These are phyloP conservation scores for Harringtonia aguacate DNA, from an alignment of 2,329 filamentous ascomycete genomes.

Conservation along the genomic window DNA sequence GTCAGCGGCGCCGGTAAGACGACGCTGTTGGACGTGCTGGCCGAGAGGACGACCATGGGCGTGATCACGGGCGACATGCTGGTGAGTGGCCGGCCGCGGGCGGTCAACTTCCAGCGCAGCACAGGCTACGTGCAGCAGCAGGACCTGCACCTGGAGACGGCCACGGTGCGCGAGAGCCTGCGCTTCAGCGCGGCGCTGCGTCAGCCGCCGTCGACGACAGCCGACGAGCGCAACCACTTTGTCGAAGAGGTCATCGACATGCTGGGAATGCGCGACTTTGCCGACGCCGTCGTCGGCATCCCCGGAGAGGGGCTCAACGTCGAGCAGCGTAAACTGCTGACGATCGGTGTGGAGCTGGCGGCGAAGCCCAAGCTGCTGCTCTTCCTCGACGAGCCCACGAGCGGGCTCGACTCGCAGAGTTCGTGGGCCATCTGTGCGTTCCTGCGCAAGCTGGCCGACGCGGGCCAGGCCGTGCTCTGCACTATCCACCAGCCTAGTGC, in stretches of 20 bases:
- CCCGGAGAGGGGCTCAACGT: constrained; percentile 75
- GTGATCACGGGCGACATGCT: constrained; percentile 78
- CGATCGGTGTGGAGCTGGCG: constrained; percentile 83
- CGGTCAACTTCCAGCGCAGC: constrained; percentile 78
- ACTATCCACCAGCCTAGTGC: constrained; percentile 93
- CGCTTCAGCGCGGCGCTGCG: constrained; percentile 75
- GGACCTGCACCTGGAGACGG: constrained; percentile 74
- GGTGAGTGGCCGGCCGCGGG: constrained; percentile 52
- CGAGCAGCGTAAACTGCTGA: constrained; percentile 63
- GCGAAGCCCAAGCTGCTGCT: constrained; percentile 81
- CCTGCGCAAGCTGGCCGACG: constrained; percentile 78
- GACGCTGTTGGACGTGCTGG: constrained; percentile 75
- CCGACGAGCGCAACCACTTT: constrained; percentile 78
- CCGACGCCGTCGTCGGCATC: constrained; percentile 81
- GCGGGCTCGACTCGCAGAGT: constrained; percentile 83
- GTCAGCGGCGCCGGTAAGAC: constrained; percentile 88
- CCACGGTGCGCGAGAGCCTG: constrained; percentile 73
- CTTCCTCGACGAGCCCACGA: constrained; percentile 90
- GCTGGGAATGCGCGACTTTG: constrained; percentile 80
- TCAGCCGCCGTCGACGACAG: constrained; percentile 64
- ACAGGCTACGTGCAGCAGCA: constrained; percentile 90
- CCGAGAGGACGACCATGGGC: constrained; percentile 77
- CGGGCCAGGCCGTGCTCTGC: constrained; percentile 86
- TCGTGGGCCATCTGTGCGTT: constrained; percentile 85
- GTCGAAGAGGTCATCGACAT: constrained; percentile 86